Evolutionary conservation across 2,329 filamentous ascomycete genomes (phyloP).

Genomic region (Sporothrix brunneoviolacea): DNA sequence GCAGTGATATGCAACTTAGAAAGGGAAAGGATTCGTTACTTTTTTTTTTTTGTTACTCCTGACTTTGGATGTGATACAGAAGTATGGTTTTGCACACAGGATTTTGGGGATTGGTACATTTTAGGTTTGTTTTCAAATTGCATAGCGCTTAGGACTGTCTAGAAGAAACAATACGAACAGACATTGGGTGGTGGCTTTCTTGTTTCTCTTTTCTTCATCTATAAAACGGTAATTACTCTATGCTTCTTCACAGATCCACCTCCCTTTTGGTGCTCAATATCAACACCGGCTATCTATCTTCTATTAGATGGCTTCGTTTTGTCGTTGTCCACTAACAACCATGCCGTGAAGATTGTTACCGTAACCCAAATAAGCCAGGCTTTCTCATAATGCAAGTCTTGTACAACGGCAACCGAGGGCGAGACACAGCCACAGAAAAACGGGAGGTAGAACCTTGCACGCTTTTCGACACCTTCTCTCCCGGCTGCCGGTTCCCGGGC

Average conservation of each 20-base stretch:
- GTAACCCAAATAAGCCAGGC: no score
- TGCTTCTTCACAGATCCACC: background rate
- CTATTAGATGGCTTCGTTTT: no score
- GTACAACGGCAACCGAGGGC: background rate
- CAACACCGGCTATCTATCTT: no score
- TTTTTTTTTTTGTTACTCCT: background rate
- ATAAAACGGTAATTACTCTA: no score
- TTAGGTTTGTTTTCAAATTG: background rate
- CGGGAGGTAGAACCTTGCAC: no score
- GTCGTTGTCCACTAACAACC: no score
- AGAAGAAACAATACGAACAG: background rate
- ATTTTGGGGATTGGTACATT: no score
- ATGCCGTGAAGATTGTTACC: no score
- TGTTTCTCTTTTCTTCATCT: background rate
- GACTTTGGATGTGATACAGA: background rate
- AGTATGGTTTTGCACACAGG: no score
- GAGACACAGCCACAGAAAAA: no score
- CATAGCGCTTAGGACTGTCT: conserved; percentile 5
- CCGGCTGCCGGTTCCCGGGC: background rate
- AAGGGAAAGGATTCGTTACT: background rate
- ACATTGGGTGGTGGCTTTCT: background rate
- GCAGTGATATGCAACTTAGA: background rate
- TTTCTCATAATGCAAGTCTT: no score
- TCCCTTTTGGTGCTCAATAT: no score
- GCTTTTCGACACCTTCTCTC: background rate